Evolutionary conservation across 148 eudicot genomes (phyloP).

Genomic region (Rhododendron simsii): DNA sequence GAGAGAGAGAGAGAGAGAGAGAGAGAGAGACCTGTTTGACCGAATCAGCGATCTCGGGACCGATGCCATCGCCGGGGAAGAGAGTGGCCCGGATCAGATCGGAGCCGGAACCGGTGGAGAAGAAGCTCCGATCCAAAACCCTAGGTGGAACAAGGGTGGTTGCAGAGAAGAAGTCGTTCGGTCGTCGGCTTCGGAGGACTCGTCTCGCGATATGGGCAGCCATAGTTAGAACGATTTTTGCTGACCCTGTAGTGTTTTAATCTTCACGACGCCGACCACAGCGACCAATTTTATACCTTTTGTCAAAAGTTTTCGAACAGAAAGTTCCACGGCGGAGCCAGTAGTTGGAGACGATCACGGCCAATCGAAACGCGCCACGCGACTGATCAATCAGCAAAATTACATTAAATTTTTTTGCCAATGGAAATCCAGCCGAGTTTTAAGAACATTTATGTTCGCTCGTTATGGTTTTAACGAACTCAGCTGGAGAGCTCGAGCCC

Average conservation of each 20-base stretch:
- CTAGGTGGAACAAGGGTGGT: constrained; percentile 17
- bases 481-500: too few species aligned
- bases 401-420: too few species aligned
- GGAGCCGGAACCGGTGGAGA: constrained; percentile 31
- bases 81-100: constrained; percentile 79
- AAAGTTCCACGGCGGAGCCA: too few species aligned
- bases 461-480: too few species aligned
- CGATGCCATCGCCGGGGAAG: constrained; percentile 97
- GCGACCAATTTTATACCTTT: too few species aligned
- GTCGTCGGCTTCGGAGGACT: constrained; percentile 36
- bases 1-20: background rate
- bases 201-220: constrained; percentile 63
- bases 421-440: too few species aligned
- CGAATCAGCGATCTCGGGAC: constrained; percentile 93
- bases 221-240: constrained; percentile 28
- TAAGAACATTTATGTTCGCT: too few species aligned
- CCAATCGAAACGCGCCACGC: too few species aligned
- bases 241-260: background rate
- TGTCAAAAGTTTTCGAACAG: too few species aligned
- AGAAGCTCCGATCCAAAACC: constrained; percentile 29
- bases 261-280: too few species aligned
- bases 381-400: too few species aligned
- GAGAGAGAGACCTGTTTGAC: constrained; percentile 61
- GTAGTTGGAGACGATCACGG: too few species aligned
- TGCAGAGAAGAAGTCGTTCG: constrained; percentile 17